phyloP scores from a whole-genome alignment of 805 yeast species.

The Ogataea corticis region DNA sequence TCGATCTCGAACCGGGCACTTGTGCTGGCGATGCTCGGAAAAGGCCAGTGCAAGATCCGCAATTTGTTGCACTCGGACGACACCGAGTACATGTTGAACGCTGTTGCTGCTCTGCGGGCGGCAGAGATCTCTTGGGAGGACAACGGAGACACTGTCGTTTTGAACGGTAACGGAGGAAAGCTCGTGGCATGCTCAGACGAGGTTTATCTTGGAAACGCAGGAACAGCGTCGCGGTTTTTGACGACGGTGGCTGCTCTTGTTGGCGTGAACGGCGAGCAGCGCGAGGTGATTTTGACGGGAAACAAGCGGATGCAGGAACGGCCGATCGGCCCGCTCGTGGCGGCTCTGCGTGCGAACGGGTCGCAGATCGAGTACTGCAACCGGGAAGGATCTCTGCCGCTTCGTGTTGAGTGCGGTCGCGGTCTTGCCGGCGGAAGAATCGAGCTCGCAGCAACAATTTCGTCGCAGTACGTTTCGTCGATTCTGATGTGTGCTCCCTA shows the following conservation, averaged over 20 bases:
- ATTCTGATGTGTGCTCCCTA: constrained; percentile 97
- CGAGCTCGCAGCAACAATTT: constrained; percentile 92
- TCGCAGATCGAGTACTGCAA: constrained; percentile 71
- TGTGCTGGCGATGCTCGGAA: constrained; percentile 87
- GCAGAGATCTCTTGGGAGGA: constrained; percentile 83
- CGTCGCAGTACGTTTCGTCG: constrained; percentile 97
- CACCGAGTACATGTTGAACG: constrained; percentile 90
- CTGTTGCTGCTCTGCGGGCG: constrained; percentile 76
- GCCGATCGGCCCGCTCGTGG: constrained; percentile 95
- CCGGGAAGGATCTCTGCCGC: constrained; percentile 80
- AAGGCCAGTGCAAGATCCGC: constrained; percentile 78
- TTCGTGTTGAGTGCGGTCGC: constrained; percentile 65
- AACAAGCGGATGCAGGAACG: constrained; percentile 97
- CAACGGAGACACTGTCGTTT: constrained; percentile 84
- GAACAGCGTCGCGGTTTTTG: constrained; percentile 94
- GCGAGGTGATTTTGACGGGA: constrained; percentile 75
- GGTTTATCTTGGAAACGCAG: constrained; percentile 93
- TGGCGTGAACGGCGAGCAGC: constrained; percentile 41
- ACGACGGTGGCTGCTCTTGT: constrained; percentile 92
- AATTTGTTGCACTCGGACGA: constrained; percentile 95
- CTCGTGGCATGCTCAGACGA: constrained; percentile 62
- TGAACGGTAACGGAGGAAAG: constrained; percentile 83
- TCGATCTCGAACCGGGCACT: constrained; percentile 95
- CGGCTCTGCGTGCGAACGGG: constrained; percentile 83
- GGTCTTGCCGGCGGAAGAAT: constrained; percentile 88